Base-by-base conservation (phyloP, 352 stramenopile genomes). In the Globisporangium splendens region DNA sequence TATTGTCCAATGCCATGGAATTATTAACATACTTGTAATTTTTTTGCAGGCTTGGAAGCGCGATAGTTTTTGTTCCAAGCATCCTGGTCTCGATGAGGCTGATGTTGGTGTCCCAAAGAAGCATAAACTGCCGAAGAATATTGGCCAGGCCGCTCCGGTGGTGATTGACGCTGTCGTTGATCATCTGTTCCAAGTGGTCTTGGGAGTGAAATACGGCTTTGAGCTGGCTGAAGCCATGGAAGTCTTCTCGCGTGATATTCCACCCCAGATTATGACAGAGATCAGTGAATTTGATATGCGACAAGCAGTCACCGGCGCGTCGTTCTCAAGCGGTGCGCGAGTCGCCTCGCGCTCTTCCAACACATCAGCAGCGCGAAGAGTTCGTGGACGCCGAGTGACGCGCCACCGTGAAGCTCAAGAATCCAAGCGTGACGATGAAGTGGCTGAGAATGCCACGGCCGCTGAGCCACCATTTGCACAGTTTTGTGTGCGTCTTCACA, bases 101-200 rank as follows among this genome's bases (percentile, higher is more conserved):
- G 65, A 83, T 8, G 54, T 28, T 11, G 50, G 18, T 21, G 61
- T 56, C 52, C 44, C 58, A 0, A 85, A 79, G 48, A 88, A 84
- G 31, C 59, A 77, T 38, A 86, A 74, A n/a, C 51, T 95, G 31
- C 86, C 86, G 0, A 92, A 91, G 59, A 65, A 72, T 13, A 66
- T 95, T 49, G 62, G 56, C 0, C 31, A 72, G 2, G 71, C 66
- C 24, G 86, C 86, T 18, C 72, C 76, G 0, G 56, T 86, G 8
- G 74, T 94, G 8, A 84, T 95, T 54, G 84, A 93, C 20, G 65
- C 84, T 18, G 79, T 90, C 10, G 79, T 94, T 12, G 77, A 94
- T 17, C 78, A 92, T 49, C 58, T 92, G 59, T 88, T 86, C 44
- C 76, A 92, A 48, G 72, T 87, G 8, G 62, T 92, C 15, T 50